phyloP scores from a whole-genome alignment of 768 basidiomycete genomes.

The Leccinum variicolor region DNA sequence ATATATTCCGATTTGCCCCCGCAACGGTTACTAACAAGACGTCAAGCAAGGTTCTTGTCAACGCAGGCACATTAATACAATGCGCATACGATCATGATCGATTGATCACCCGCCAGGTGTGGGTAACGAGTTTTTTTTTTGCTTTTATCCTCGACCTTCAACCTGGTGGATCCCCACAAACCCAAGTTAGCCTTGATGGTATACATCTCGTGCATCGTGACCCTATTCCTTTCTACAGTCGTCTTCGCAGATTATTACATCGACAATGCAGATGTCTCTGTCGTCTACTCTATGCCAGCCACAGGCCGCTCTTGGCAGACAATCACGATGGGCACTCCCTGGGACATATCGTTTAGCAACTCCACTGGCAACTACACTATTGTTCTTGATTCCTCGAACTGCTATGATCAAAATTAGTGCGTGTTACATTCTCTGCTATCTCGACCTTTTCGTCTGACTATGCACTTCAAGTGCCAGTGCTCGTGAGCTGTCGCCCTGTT shows the following conservation, averaged over 20 bases:
- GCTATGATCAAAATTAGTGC: constrained; percentile 27
- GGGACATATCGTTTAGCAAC: background rate
- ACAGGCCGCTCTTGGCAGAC: constrained; percentile 14
- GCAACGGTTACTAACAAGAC: too few relatives aligned
- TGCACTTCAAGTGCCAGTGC: constrained; percentile 5
- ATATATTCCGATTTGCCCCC: too few relatives aligned
- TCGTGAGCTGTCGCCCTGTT: constrained; percentile 8
- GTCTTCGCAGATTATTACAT: constrained; percentile 21
- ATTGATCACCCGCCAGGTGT: too few relatives aligned
- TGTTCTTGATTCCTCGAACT: constrained; percentile 14
- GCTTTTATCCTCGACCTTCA: background rate
- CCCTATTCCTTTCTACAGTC: constrained; percentile 13
- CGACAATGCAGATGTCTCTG: constrained; percentile 24
- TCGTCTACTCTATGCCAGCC: constrained; percentile 18
- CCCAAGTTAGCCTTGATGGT: background rate
- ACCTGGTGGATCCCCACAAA: background rate
- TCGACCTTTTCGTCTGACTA: constrained; percentile 1
- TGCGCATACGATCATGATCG: too few relatives aligned
- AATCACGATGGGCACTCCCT: constrained; percentile 5
- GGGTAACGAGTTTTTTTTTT: background rate
- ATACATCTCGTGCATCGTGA: background rate
- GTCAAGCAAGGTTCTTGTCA: too few relatives aligned
- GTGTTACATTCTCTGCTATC: background rate
- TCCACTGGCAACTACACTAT: background rate
- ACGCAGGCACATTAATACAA: too few relatives aligned